Evolutionary conservation across 2,329 filamentous ascomycete species (phyloP).

Genomic region (Emmonsiellopsis sp.): DNA sequence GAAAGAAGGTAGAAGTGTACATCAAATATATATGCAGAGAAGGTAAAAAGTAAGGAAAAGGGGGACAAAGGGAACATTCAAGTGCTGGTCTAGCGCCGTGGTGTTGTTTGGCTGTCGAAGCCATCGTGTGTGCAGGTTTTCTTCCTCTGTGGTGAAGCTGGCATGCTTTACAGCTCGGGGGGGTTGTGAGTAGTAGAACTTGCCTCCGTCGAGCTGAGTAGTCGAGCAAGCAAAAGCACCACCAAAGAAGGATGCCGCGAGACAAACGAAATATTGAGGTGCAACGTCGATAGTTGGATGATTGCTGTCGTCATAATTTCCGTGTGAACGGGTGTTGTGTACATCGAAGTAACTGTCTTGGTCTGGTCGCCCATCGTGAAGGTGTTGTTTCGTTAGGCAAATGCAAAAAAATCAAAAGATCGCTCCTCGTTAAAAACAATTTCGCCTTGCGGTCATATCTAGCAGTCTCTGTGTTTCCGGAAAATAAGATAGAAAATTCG

Average conservation of each 20-base stretch:
- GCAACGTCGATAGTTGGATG: conserved; percentile 12
- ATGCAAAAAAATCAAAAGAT: not conserved
- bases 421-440: not conserved
- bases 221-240: not conserved
- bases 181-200: not conserved
- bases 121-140: not conserved
- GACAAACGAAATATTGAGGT: conserved; percentile 4
- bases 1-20: not conserved
- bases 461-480: conserved; percentile 11
- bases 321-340: conserved; percentile 9
- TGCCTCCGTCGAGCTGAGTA: not conserved
- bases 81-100: conserved; percentile 1
- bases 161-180: not conserved
- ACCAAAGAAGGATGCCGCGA: not conserved
- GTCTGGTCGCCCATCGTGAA: conserved; percentile 1
- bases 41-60: not conserved
- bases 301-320: conserved; percentile 1
- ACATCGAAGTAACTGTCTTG: not conserved
- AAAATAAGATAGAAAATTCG: conserved; percentile 12
- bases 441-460: conserved; percentile 5
- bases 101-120: not conserved
- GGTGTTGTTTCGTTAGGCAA: not conserved
- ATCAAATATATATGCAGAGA: not conserved
- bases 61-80: not conserved
- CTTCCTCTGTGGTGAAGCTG: not conserved